These are phyloP conservation scores for Fusarium sambucinum DNA, from an alignment of 2,329 filamentous ascomycete genomes.

Conservation along the genomic window DNA sequence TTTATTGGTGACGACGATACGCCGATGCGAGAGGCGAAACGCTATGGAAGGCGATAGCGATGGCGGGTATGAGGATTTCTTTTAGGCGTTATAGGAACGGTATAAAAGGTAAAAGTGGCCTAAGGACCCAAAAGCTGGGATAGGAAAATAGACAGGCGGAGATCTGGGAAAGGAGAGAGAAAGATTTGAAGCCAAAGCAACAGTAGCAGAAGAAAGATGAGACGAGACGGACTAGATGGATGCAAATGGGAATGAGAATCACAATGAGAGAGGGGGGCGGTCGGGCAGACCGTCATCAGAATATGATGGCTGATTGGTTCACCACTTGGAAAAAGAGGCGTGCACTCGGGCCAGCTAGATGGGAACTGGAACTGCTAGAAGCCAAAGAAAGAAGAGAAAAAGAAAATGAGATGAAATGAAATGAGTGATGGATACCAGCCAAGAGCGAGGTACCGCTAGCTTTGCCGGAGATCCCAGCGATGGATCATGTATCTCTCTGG, in stretches of 20 bases:
- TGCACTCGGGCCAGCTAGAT: constrained; percentile 30
- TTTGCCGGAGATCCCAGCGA: constrained; percentile 8
- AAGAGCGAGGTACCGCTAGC: constrained; percentile 20
- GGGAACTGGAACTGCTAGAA: constrained; percentile 33
- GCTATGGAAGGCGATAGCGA: neutral
- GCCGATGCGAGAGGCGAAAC: constrained; percentile 12
- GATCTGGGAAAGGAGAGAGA: constrained; percentile 4
- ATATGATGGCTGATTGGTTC: constrained; percentile 32
- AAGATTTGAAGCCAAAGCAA: neutral
- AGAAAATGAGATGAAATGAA: constrained; percentile 38
- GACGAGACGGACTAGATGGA: constrained; percentile 11
- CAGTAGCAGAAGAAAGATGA: constrained; percentile 24
- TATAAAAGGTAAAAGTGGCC: constrained; percentile 19
- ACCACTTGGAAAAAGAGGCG: constrained; percentile 18
- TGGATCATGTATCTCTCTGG: constrained; percentile 15
- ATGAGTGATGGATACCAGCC: constrained; percentile 24
- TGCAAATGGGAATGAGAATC: constrained; percentile 15
- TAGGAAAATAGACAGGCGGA: neutral
- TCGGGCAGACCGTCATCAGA: constrained; percentile 40
- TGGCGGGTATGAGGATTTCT: constrained; percentile 19
- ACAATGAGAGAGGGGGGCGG: constrained; percentile 16
- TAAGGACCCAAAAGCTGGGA: constrained; percentile 30
- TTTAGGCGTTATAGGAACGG: constrained; percentile 2
- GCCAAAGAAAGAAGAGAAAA: constrained; percentile 36
- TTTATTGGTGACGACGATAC: constrained; percentile 17